Conservation (phyloP, 2,329 filamentous ascomycete species). For the Dactylellina leptospora region DNA sequence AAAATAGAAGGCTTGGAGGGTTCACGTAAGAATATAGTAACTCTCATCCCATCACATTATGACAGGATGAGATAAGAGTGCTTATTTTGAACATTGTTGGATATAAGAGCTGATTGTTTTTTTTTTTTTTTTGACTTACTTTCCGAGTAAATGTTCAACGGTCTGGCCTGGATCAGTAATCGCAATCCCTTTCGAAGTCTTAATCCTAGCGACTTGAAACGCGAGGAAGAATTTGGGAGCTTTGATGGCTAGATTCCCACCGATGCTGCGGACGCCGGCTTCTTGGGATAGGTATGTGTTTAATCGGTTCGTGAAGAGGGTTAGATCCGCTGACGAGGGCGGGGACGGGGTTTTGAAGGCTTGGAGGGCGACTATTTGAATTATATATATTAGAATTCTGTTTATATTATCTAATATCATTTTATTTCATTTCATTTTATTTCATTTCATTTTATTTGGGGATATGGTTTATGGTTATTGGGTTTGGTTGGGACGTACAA, state of each 20-base stretch:
- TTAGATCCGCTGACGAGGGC: constrained; percentile 65
- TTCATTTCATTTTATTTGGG: background rate
- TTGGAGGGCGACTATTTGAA: constrained; percentile 62
- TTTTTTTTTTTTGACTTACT: constrained; percentile 57
- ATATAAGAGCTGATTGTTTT: too few species aligned
- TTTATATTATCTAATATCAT: too few species aligned
- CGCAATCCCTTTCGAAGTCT: constrained; percentile 68
- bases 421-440: background rate
- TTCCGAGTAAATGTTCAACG: constrained; percentile 68
- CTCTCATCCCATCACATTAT: too few species aligned
- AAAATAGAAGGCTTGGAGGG: too few species aligned
- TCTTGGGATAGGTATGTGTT: constrained; percentile 70
- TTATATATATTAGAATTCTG: constrained; percentile 5
- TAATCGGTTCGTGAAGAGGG: constrained; percentile 66
- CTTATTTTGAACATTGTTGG: too few species aligned
- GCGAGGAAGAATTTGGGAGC: constrained; percentile 71
- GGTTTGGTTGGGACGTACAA: constrained; percentile 58
- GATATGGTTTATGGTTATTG: too few species aligned
- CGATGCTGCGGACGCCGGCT: constrained; percentile 67
- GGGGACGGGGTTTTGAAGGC: constrained; percentile 65
- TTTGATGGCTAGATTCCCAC: constrained; percentile 68
- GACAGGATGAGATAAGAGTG: too few species aligned
- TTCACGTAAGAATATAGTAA: too few species aligned
- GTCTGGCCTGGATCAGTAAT: constrained; percentile 65
- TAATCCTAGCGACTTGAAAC: constrained; percentile 69